Evolutionary conservation across 805 yeast genomes (phyloP).

Genomic region (Priceomyces haplophilus): DNA sequence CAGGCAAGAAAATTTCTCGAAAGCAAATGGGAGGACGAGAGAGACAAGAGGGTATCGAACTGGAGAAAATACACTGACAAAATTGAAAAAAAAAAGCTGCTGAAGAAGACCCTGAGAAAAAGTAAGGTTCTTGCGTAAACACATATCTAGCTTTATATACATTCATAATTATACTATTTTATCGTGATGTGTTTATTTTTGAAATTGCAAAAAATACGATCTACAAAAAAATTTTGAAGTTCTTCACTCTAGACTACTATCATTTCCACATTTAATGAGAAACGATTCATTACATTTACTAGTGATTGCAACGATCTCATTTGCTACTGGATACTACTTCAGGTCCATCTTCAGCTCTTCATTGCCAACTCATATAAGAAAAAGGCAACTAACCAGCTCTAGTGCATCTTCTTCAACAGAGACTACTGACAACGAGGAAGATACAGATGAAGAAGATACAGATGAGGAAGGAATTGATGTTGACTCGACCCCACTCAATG

Average conservation of each 20-base stretch:
- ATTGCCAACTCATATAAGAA: not conserved
- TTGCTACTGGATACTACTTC: not conserved
- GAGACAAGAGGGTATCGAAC: constrained; percentile 55
- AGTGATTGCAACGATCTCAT: not conserved
- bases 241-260: too few species aligned
- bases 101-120: constrained; percentile 23
- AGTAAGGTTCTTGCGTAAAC: constrained; percentile 7
- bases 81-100: constrained; percentile 46
- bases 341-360: not conserved
- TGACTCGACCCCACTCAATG: constrained; percentile 58
- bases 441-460: constrained; percentile 31
- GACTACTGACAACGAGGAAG: not conserved
- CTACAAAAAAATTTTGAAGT: too few species aligned
- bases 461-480: constrained; percentile 55
- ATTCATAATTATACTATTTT: too few species aligned
- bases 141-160: not conserved
- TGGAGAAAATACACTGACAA: constrained; percentile 55
- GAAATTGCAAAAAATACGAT: too few species aligned
- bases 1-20: constrained; percentile 42
- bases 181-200: too few species aligned
- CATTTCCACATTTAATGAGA: not conserved
- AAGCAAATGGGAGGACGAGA: constrained; percentile 56
- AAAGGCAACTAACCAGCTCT: not conserved
- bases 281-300: not conserved
- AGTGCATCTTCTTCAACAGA: not conserved